Percentiles rank a stretch among this genome's conserved stretches.
Evolutionary conservation across 83 land plant genomes (phyloP).

Genomic region (Larix sibirica): DNA sequence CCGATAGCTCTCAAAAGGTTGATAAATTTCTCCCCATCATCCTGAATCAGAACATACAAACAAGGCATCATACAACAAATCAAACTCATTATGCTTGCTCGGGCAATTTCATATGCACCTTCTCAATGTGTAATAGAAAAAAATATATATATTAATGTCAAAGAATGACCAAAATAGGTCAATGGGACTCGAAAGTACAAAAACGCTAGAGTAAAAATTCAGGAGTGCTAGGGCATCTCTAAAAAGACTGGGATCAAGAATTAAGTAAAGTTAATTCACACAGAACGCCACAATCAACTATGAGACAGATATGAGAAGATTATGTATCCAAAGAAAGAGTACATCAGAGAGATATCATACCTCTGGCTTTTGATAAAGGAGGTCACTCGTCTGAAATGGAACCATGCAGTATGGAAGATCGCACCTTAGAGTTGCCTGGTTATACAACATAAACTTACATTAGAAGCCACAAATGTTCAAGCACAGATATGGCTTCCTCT

Average conservation of each 20-base stretch:
- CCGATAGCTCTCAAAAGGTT: constrained; percentile 61
- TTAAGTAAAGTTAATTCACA: not conserved
- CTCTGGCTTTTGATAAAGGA: constrained; percentile 57
- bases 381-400: constrained; percentile 50
- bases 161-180: too few relatives aligned
- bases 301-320: not conserved
- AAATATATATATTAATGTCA: too few relatives aligned
- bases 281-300: not conserved
- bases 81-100: not conserved
- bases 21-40: constrained; percentile 64
- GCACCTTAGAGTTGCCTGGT: constrained; percentile 56
- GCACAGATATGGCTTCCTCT: not conserved
- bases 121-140: not conserved
- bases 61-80: not conserved
- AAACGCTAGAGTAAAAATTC: not conserved
- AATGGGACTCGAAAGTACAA: too few relatives aligned
- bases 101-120: not conserved
- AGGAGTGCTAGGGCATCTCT: not conserved
- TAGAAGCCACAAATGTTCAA: not conserved
- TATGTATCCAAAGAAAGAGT: not conserved
- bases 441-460: not conserved
- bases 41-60: constrained; percentile 34
- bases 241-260: not conserved
- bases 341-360: constrained; percentile 18
- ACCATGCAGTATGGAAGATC: constrained; percentile 79